phyloP scores from a whole-genome alignment of 2,329 filamentous ascomycete species.

The Phialophora expanda region DNA sequence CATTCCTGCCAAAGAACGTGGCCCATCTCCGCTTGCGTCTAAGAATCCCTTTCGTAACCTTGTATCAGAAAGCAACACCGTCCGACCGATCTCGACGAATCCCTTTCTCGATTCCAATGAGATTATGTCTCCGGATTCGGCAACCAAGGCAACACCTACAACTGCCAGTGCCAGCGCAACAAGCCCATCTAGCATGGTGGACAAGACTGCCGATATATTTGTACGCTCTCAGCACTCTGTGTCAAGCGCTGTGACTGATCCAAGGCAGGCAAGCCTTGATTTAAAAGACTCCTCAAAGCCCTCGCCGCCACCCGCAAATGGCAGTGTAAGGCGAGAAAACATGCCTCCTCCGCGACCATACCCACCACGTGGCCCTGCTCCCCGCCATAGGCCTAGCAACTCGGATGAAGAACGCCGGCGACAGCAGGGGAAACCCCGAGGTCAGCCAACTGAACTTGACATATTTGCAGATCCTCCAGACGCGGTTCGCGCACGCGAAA shows the following conservation, averaged over 20 bases:
- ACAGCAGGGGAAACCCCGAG: slow-evolving; percentile 45
- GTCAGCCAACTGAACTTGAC: slow-evolving; percentile 48
- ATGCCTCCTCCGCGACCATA: slow-evolving; percentile 39
- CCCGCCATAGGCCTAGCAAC: slow-evolving; percentile 44
- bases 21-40: slow-evolving; percentile 44
- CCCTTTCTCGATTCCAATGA: slow-evolving; percentile 63
- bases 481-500: slow-evolving; percentile 47
- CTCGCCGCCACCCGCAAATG: slow-evolving; percentile 37
- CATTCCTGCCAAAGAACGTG: slow-evolving; percentile 33
- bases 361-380: slow-evolving; percentile 35
- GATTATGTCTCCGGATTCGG: slow-evolving; percentile 22
- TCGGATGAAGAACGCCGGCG: slow-evolving; percentile 42
- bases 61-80: slow-evolving; percentile 43
- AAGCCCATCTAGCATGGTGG: slow-evolving; percentile 14
- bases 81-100: slow-evolving; percentile 60
- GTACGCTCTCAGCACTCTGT: slow-evolving; percentile 22
- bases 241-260: slow-evolving; percentile 12
- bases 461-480: slow-evolving; percentile 56
- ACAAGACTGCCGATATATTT: slow-evolving; percentile 32
- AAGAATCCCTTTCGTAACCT: slow-evolving; percentile 59
- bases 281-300: slow-evolving; percentile 35
- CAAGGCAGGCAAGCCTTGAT: slow-evolving; percentile 24
- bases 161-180: slow-evolving; percentile 2
- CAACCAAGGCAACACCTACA: slow-evolving; percentile 17
- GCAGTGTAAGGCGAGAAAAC: slow-evolving; percentile 44